Base-by-base conservation (phyloP, 495 filamentous ascomycete species). In the Aspergillus panamensis region DNA sequence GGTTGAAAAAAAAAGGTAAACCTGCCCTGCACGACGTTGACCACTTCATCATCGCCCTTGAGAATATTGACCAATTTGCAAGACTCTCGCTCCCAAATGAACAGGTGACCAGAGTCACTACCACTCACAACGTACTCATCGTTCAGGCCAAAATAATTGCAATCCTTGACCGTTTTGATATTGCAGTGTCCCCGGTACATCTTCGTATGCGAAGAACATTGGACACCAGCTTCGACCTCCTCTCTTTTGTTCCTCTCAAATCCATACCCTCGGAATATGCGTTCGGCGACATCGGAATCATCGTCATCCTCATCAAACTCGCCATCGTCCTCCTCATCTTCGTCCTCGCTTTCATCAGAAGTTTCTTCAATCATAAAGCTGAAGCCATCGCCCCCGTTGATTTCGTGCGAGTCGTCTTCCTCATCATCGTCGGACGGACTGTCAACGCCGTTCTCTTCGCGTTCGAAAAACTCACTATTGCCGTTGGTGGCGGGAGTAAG, bases 111-210 rank as follows among this genome's bases (percentile, higher is more conserved):
- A 31, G 78, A 82, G 56, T 91, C 87, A 60, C 80, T 83, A 13
- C 87, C 87, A 51, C 82, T 85, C 12, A 90, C 85, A 3, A 91
- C 86, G 59, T 89, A 91, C 61, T 90, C 86, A 62, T 91, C 87
- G 47, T 88, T 70, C 49, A 87, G 68, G 0, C 87, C 87, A 53
- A 84, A 88, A 69, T 82, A 91, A 53, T 89, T 89, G 51, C 87
- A 81, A 67, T 91, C 87, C 61, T 91, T 91, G 51, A 90, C 85
- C 0, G 87, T 91, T 60, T 83, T 82, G 50, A 87, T 76, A 55
- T 91, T 91, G 73, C 86, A 88, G 66, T 89, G 87, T 19, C 87
- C 87, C 8, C 74, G 72, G 63, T 88, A 90, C 35, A 73, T 59
- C 30, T 78, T 76, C 1, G 80, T 87, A 55, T 87, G 82, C 3